Evolutionary conservation across 2,329 filamentous ascomycete genomes (phyloP).

Genomic region (Aspergillus flavus): DNA sequence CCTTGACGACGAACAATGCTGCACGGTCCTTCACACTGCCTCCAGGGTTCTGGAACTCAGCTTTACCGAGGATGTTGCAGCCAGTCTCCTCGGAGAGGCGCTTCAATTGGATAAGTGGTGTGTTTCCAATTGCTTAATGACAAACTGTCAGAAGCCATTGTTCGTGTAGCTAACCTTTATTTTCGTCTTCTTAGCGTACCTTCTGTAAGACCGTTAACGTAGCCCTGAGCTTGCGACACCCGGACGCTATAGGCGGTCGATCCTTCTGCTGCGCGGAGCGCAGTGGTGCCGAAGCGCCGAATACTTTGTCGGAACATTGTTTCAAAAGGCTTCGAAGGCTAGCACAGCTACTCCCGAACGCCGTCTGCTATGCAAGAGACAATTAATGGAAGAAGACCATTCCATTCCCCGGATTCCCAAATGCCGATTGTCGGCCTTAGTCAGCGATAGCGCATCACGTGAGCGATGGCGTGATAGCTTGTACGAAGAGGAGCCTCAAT

Average conservation of each 20-base stretch:
- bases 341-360: conserved; percentile 4
- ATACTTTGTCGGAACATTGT: conserved; percentile 71
- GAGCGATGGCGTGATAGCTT: conserved; percentile 21
- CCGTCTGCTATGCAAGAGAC: conserved; percentile 1
- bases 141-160: background rate
- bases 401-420: conserved; percentile 8
- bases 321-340: conserved; percentile 18
- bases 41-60: conserved; percentile 98
- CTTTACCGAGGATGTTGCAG: conserved; percentile 93
- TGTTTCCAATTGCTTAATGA: conserved; percentile 86
- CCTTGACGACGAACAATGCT: conserved; percentile 87
- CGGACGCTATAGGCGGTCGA: conserved; percentile 65
- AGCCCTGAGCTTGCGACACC: conserved; percentile 77
- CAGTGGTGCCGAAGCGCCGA: conserved; percentile 67
- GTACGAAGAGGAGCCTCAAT: background rate
- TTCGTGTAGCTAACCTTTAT: background rate
- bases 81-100: conserved; percentile 85
- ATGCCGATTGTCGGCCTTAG: conserved; percentile 29
- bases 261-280: conserved; percentile 57
- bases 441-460: conserved; percentile 23
- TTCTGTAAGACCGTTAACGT: conserved; percentile 77
- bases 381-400: conserved; percentile 3
- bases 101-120: conserved; percentile 88
- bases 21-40: conserved; percentile 96
- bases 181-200: conserved; percentile 55